Evolutionary conservation across 2,329 filamentous ascomycete genomes (phyloP).

Genomic region (Aspergillus transmontanensis): DNA sequence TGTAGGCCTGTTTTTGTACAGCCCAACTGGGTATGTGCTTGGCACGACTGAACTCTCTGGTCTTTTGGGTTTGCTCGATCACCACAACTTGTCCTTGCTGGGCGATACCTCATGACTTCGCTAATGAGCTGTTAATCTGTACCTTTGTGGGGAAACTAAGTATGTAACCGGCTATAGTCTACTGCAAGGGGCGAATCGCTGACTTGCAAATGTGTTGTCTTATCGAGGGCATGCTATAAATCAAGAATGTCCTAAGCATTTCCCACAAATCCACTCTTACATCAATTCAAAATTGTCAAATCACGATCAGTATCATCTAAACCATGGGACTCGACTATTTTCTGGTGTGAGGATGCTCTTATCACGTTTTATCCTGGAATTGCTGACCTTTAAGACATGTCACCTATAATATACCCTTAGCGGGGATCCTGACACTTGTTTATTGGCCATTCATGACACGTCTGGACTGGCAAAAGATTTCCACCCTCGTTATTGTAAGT

Average conservation of each 20-base stretch:
- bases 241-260: background rate
- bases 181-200: background rate
- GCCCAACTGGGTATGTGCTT: background rate
- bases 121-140: too few species aligned
- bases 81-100: background rate
- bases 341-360: conserved; percentile 3
- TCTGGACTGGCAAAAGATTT: conserved; percentile 64
- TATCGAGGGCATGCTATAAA: background rate
- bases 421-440: conserved; percentile 59
- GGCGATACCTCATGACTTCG: background rate
- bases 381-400: conserved; percentile 54
- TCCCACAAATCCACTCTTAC: background rate
- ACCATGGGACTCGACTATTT: conserved; percentile 11
- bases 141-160: background rate
- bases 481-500: conserved; percentile 57
- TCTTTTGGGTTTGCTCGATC: background rate
- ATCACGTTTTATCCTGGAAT: background rate
- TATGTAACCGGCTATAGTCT: background rate
- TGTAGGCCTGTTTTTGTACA: background rate
- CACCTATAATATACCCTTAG: conserved; percentile 68
- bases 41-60: background rate
- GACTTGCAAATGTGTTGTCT: background rate
- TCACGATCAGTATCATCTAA: background rate
- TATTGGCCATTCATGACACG: conserved; percentile 64
- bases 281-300: background rate